Evolutionary conservation across 768 basidiomycete genomes (phyloP).

Genomic region (Xerocomus potaroensis): DNA sequence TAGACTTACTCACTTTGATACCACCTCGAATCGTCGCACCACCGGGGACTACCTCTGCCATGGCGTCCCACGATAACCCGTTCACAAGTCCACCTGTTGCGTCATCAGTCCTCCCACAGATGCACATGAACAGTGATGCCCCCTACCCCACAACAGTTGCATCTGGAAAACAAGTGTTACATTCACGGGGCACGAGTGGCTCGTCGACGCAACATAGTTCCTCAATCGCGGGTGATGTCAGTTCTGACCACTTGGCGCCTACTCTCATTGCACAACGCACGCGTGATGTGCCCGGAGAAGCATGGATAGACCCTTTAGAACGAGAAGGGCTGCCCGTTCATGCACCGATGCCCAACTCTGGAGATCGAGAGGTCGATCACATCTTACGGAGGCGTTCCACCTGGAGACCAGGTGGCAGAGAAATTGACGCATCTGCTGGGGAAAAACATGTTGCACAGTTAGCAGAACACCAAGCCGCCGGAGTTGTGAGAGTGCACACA

Average conservation of each 20-base stretch:
- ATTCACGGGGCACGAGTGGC: conserved; percentile 3
- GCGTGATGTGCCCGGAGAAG: conserved; percentile 44
- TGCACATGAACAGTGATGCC: conserved; percentile 11
- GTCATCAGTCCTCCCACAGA: background rate
- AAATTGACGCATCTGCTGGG: background rate
- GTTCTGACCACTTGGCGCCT: conserved; percentile 4
- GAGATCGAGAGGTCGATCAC: background rate
- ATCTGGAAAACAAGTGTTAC: conserved; percentile 4
- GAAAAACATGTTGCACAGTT: conserved; percentile 26
- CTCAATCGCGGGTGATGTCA: conserved; percentile 1
- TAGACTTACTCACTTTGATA: conserved; percentile 6
- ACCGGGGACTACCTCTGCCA: conserved; percentile 2
- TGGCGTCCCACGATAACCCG: conserved; percentile 1
- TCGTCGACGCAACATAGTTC: conserved; percentile 9
- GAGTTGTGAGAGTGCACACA: conserved; percentile 44
- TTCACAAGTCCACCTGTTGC: background rate
- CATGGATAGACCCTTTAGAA: conserved; percentile 60
- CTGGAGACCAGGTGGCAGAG: conserved; percentile 11
- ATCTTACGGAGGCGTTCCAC: conserved; percentile 17
- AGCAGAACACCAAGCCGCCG: conserved; percentile 34
- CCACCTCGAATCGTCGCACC: conserved; percentile 10
- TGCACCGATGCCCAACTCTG: conserved; percentile 22
- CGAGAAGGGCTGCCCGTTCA: conserved; percentile 55
- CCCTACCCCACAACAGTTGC: conserved; percentile 11
- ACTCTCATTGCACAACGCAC: conserved; percentile 26